A percentile compares a stretch with the other conserved stretches of the same genome.
These are phyloP conservation scores for Penicillium sp. DNA, from an alignment of 2,329 filamentous ascomycete species.

Conservation along the genomic window DNA sequence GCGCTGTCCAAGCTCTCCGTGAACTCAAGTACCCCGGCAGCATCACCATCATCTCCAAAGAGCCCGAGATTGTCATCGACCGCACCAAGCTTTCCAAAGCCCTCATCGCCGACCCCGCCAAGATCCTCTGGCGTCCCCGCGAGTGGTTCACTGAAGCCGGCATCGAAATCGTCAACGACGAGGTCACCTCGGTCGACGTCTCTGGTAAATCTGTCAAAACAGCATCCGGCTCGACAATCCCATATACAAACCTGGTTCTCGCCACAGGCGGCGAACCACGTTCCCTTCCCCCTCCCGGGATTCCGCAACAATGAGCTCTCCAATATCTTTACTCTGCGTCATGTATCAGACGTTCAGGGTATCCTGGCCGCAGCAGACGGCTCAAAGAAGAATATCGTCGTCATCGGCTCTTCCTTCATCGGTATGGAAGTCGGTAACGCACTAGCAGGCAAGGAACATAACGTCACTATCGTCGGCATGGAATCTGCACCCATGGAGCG, in stretches of 20 bases:
- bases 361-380: slow-evolving; percentile 79
- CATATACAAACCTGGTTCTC: slow-evolving; percentile 87
- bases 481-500: slow-evolving; percentile 82
- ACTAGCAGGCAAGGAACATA: slow-evolving; percentile 72
- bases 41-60: slow-evolving; percentile 81
- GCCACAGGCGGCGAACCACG: slow-evolving; percentile 82
- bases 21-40: slow-evolving; percentile 77
- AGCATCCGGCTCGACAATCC: slow-evolving; percentile 68
- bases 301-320: slow-evolving; percentile 71
- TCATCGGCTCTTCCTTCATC: slow-evolving; percentile 94
- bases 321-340: slow-evolving; percentile 86
- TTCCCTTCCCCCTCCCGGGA: slow-evolving; percentile 77
- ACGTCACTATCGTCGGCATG: slow-evolving; percentile 86
- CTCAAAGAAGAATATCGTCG: slow-evolving; percentile 83
- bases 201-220: slow-evolving; percentile 72
- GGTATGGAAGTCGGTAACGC: slow-evolving; percentile 95
- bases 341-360: slow-evolving; percentile 72
- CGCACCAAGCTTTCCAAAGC: slow-evolving; percentile 95
- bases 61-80: slow-evolving; percentile 87
- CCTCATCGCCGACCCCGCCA: slow-evolving; percentile 76
- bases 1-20: slow-evolving; percentile 79
- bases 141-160: slow-evolving; percentile 72
- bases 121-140: slow-evolving; percentile 75
- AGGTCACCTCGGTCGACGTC: slow-evolving; percentile 78
- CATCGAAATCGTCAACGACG: slow-evolving; percentile 60